Evolutionary conservation across 768 basidiomycete genomes (phyloP).

Genomic region (Cyclocybe cylindracea): DNA sequence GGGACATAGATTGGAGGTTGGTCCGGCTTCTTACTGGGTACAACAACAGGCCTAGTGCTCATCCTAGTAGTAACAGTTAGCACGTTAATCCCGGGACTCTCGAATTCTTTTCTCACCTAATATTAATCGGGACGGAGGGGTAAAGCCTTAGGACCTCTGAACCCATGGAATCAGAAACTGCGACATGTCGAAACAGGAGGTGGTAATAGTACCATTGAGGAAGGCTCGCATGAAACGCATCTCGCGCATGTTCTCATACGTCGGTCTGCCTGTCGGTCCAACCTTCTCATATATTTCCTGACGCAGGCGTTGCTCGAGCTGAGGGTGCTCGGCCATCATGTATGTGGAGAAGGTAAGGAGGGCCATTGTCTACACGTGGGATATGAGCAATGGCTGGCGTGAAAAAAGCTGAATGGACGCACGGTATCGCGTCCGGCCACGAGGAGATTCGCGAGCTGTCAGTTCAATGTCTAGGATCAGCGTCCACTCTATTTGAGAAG

Average conservation of each 20-base stretch:
- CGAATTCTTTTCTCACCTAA: too few relatives aligned
- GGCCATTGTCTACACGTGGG: conserved; percentile 29
- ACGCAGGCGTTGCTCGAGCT: conserved; percentile 32
- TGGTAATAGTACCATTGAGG: conserved; percentile 16
- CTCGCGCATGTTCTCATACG: conserved; percentile 42
- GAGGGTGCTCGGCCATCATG: conserved; percentile 40
- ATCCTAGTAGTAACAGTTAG: too few relatives aligned
- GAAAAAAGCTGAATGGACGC: conserved; percentile 2
- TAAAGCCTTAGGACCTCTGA: conserved; percentile 37
- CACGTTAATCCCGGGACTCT: too few relatives aligned
- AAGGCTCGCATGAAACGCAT: conserved; percentile 36
- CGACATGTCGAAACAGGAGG: too few relatives aligned
- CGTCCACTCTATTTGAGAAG: not conserved
- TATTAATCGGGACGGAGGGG: conserved; percentile 19
- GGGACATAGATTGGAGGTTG: too few relatives aligned
- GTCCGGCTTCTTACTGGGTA: too few relatives aligned
- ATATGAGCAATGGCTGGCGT: not conserved
- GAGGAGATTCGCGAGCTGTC: conserved; percentile 43
- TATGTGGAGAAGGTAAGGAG: conserved; percentile 41
- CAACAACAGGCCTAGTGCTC: too few relatives aligned
- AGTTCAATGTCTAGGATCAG: not conserved
- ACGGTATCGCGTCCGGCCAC: conserved; percentile 59
- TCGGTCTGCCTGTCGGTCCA: conserved; percentile 34
- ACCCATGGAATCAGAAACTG: too few relatives aligned
- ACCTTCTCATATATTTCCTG: conserved; percentile 38